Evolutionary conservation across 306 rosid genomes (phyloP).

Genomic region (Chamaecrista fasciculata): DNA sequence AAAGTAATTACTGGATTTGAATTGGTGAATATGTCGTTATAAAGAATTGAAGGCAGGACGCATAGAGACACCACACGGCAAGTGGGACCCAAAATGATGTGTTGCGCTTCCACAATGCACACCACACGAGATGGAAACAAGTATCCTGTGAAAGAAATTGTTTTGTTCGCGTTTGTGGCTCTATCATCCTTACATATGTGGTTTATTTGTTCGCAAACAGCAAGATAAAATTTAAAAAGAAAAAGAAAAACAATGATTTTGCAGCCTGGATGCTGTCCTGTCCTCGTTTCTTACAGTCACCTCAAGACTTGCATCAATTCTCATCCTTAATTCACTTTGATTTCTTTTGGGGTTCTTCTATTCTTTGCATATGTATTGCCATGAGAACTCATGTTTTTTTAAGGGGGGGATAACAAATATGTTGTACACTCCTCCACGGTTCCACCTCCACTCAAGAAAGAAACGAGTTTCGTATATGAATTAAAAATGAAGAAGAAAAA

Average conservation of each 20-base stretch:
- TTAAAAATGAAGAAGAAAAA: neutral
- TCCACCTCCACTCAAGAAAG: no score
- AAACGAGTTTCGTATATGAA: no score
- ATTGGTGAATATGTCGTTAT: neutral
- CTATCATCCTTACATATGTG: neutral
- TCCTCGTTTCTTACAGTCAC: neutral
- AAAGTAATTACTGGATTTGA: constrained; percentile 14
- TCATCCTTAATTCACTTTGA: neutral
- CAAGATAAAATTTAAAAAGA: no score
- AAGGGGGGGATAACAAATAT: no score
- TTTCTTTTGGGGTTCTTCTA: neutral
- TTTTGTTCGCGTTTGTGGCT: constrained; percentile 12
- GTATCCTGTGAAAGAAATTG: neutral
- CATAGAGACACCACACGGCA: neutral
- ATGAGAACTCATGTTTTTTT: no score
- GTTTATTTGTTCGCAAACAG: constrained; percentile 2
- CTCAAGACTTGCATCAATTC: neutral
- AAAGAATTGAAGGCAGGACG: constrained; percentile 5
- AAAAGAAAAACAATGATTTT: neutral
- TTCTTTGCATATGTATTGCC: neutral
- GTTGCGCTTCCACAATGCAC: constrained; percentile 19
- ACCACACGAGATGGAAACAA: neutral
- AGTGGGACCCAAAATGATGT: constrained; percentile 10
- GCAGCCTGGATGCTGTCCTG: no score
- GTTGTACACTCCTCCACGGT: no score